A percentile compares a stretch with the other conserved stretches of the same genome.
These are phyloP conservation scores for Saksenaea oblongispora DNA, from an alignment of 371 early-diverging fungal species.

Conservation along the genomic window DNA sequence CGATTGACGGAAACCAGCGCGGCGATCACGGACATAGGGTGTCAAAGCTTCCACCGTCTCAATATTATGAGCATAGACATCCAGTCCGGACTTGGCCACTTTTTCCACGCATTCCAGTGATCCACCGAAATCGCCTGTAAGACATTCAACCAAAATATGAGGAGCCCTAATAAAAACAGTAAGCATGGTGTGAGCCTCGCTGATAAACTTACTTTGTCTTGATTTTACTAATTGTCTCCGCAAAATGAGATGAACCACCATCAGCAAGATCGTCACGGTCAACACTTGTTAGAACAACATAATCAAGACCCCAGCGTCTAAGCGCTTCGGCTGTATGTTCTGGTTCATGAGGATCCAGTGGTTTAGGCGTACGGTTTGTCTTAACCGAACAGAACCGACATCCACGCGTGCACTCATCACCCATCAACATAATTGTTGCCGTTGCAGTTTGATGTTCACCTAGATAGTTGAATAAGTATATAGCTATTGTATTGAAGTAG, in stretches of 20 bases:
- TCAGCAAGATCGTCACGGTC: constrained; percentile 96
- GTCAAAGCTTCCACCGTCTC: constrained; percentile 96
- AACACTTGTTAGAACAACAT: constrained; percentile 96
- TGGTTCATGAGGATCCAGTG: constrained; percentile 93
- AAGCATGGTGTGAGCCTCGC: not conserved
- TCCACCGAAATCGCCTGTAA: constrained; percentile 96
- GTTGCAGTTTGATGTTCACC: constrained; percentile 95
- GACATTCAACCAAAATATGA: constrained; percentile 92
- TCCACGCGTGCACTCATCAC: constrained; percentile 97
- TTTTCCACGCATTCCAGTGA: constrained; percentile 73
- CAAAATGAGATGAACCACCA: constrained; percentile 95
- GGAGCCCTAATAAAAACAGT: constrained; percentile 64
- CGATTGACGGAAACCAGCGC: constrained; percentile 93
- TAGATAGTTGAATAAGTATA: not conserved
- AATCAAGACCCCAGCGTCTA: constrained; percentile 95
- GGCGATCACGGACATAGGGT: constrained; percentile 90
- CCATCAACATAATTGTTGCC: constrained; percentile 99
- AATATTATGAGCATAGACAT: constrained; percentile 98
- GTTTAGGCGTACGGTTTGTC: constrained; percentile 86
- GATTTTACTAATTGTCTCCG: constrained; percentile 83
- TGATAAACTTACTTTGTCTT: constrained; percentile 69
- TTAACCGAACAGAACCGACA: constrained; percentile 99
- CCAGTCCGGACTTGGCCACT: constrained; percentile 89
- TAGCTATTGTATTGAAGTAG: not conserved
- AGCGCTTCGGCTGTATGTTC: constrained; percentile 95